Base-by-base conservation (phyloP, 495 filamentous ascomycete genomes). In the Schizothecium vesticola region DNA sequence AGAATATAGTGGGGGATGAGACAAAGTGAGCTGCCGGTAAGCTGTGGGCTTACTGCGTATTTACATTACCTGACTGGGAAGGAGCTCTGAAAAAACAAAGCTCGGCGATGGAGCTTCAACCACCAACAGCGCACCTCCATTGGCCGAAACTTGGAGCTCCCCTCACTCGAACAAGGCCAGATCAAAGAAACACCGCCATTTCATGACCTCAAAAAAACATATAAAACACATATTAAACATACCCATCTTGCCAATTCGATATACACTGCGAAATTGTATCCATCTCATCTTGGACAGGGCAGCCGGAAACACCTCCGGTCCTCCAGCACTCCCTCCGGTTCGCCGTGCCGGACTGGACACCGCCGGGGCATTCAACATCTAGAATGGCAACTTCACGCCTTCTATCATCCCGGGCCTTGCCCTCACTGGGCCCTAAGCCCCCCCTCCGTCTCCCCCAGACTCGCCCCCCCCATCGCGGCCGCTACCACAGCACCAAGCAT, bases 401-500 rank as follows among this genome's bases (percentile, higher is more conserved):
- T 2, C 19, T 51, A 8, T n/a, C 16, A 13, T n/a, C 43, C 43
- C 43, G 43, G 19, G 43, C 43, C 6, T 12, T 51, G 19, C 19
- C 43, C 7, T 51, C 43, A n/a, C 43, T 51, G 6, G 19, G 16
- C 6, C 5, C 6, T 6, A 51, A 51, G 7, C 4, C 36, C 33
- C 33, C 11, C 65, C 56, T 9, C 21, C 66, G 56, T 28, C 59
- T 65, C 36, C 31, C 19, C 21, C 56, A 66, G 25, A 63, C 61
- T 3, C 69, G 19, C 56, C 51, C 56, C 29, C 12, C 33, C 51
- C 26, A 59, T 5, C 51, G 59, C 51, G 29, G 13, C 62, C 58
- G 26, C 58, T 64, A 33, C 31, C 66, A 65, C 33, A 64, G 56
- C 66, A 70, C 55, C 61, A 22, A 55, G 28, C 23, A 31, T 31